Conservation (phyloP, 2,329 filamentous ascomycete genomes). For the Pseudogymnoascus sp. region DNA sequence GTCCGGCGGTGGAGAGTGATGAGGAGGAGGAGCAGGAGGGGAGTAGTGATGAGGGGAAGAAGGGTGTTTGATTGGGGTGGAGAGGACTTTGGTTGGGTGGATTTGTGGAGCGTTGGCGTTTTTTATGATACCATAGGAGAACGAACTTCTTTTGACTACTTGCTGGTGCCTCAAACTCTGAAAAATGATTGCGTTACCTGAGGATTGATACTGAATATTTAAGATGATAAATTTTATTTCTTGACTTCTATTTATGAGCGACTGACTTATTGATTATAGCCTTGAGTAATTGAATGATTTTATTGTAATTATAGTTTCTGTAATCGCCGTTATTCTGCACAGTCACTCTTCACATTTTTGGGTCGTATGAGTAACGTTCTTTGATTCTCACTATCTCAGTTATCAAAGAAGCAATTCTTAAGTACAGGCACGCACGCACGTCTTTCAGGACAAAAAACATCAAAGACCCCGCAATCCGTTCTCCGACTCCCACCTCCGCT, state of each 20-base stretch:
- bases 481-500: neutral
- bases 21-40: slow-evolving; percentile 38
- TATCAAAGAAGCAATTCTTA: neutral
- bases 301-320: neutral
- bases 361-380: neutral
- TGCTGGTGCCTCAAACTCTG: neutral
- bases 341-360: neutral
- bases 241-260: neutral
- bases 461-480: neutral
- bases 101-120: neutral
- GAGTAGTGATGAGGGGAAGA: slow-evolving; percentile 28
- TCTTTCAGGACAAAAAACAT: neutral
- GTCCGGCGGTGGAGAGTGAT: slow-evolving; percentile 33
- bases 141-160: neutral
- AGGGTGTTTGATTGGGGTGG: neutral
- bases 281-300: neutral
- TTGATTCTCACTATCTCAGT: neutral
- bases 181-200: too few relatives aligned
- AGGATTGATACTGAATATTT: neutral
- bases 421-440: neutral
- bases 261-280: neutral
- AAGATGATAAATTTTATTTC: neutral
- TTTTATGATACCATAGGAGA: neutral
- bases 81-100: neutral
- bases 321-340: neutral